Conservation (phyloP, 2,329 filamentous ascomycete species). For the Stemphylium lycopersici region DNA sequence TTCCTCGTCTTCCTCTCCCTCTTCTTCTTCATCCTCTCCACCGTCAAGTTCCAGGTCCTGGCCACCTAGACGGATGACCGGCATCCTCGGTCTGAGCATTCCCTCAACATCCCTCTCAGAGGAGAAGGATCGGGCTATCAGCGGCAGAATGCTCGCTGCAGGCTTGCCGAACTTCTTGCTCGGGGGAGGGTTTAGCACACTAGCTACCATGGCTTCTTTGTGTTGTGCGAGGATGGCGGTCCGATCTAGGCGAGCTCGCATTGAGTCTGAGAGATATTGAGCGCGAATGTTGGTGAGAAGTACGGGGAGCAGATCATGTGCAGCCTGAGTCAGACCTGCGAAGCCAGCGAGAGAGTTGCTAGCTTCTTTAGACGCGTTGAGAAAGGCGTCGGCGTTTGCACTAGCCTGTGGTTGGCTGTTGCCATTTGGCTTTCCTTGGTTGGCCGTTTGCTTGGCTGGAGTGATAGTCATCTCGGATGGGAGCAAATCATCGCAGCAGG, state of each 20-base stretch:
- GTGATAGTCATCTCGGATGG: slow-evolving; percentile 47
- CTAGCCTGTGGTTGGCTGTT: slow-evolving; percentile 44
- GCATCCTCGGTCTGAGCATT: slow-evolving; percentile 62
- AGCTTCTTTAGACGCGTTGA: slow-evolving; percentile 52
- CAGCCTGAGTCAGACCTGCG: slow-evolving; percentile 60
- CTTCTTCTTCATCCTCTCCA: slow-evolving; percentile 29
- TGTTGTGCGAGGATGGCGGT: slow-evolving; percentile 75
- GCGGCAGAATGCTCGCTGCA: slow-evolving; percentile 78
- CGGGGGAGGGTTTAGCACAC: slow-evolving; percentile 77
- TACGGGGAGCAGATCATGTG: slow-evolving; percentile 65
- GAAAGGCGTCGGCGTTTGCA: slow-evolving; percentile 75
- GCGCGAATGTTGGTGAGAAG: slow-evolving; percentile 70
- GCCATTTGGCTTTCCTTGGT: slow-evolving; percentile 51
- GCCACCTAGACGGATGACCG: slow-evolving; percentile 44
- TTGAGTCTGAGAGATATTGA: slow-evolving; percentile 69
- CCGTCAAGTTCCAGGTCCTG: slow-evolving; percentile 31
- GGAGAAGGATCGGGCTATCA: slow-evolving; percentile 71
- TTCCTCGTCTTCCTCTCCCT: slow-evolving; percentile 23
- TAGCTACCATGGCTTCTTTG: slow-evolving; percentile 77
- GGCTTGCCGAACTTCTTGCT: slow-evolving; percentile 65
- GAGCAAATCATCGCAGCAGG: slow-evolving; percentile 77
- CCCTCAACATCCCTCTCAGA: slow-evolving; percentile 72
- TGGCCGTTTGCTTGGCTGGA: slow-evolving; percentile 46
- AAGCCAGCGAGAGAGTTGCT: slow-evolving; percentile 46
- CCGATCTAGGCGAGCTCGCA: slow-evolving; percentile 79